These are phyloP conservation scores for Cyclotella sp. DNA, from an alignment of 108 stramenopile genomes.

Conservation along the genomic window DNA sequence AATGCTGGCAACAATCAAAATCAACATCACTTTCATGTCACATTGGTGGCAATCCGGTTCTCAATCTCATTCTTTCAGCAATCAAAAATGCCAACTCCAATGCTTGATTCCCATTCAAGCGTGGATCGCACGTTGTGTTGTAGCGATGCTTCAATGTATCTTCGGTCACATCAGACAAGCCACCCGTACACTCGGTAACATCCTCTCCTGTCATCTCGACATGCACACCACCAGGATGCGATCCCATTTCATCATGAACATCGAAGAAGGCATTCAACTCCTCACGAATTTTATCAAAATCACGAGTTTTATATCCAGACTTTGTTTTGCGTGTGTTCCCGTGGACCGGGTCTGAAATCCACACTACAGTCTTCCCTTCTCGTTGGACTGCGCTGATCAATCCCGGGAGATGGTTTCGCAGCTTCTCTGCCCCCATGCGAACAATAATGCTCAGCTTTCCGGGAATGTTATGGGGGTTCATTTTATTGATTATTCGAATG, in stretches of 20 bases:
- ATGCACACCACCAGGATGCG: constrained; percentile 97
- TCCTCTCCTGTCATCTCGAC: constrained; percentile 98
- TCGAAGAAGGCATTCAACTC: constrained; percentile 98
- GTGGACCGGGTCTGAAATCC: constrained; percentile 98
- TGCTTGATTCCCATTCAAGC: constrained; percentile 97
- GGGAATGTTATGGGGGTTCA: constrained; percentile 97
- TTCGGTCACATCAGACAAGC: constrained; percentile 88
- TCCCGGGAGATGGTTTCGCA: constrained; percentile 94
- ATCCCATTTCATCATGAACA: constrained; percentile 98
- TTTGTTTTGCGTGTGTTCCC: constrained; percentile 98
- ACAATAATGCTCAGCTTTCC: constrained; percentile 97
- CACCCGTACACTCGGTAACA: constrained; percentile 99
- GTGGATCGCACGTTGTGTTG: constrained; percentile 97
- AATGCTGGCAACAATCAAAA: no score
- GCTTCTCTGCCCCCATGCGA: constrained; percentile 97
- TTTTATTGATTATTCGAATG: constrained; percentile 87
- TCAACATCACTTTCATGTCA: not conserved
- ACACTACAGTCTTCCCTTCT: constrained; percentile 94
- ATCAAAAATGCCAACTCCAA: constrained; percentile 98
- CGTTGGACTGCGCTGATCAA: constrained; percentile 97
- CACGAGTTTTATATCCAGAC: constrained; percentile 95
- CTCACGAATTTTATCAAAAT: constrained; percentile 93
- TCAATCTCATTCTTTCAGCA: constrained; percentile 92
- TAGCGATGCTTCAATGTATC: constrained; percentile 82
- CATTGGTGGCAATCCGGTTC: constrained; percentile 84